These are phyloP conservation scores for Geotrichum reessii DNA, from an alignment of 1,139 yeast species.

Conservation along the genomic window DNA sequence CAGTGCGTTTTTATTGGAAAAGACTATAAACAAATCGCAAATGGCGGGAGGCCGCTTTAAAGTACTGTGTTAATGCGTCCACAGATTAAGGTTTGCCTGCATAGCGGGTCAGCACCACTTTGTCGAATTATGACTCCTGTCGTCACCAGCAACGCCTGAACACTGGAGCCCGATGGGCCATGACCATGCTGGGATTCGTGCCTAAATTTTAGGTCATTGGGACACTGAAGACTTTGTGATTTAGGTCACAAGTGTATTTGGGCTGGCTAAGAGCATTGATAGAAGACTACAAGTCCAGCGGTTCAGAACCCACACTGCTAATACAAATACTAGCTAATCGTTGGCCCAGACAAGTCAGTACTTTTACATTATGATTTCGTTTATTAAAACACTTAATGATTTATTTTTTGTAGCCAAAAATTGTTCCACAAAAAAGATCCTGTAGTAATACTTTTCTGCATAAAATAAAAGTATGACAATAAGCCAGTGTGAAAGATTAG, in stretches of 20 bases:
- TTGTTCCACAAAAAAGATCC: no score
- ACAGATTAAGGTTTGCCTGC: background rate
- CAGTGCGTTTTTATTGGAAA: background rate
- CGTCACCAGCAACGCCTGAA: background rate
- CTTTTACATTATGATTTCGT: background rate
- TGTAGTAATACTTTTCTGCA: no score
- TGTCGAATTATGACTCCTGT: background rate
- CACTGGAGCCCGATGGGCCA: background rate
- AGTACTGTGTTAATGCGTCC: background rate
- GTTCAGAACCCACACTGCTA: background rate
- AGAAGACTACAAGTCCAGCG: background rate
- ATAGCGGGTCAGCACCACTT: background rate
- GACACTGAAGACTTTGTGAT: background rate
- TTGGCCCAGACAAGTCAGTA: background rate
- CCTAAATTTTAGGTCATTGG: background rate
- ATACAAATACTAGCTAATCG: background rate
- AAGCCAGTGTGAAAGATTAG: no score
- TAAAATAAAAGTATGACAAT: no score
- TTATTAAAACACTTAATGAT: background rate
- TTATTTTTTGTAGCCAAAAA: no score
- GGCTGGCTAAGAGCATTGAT: background rate
- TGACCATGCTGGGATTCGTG: background rate
- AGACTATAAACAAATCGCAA: background rate
- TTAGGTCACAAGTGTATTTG: background rate
- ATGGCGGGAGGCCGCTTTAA: background rate